Base-by-base conservation (phyloP, 1,284 basidiomycete species). In the Clitocybe nebularis region DNA sequence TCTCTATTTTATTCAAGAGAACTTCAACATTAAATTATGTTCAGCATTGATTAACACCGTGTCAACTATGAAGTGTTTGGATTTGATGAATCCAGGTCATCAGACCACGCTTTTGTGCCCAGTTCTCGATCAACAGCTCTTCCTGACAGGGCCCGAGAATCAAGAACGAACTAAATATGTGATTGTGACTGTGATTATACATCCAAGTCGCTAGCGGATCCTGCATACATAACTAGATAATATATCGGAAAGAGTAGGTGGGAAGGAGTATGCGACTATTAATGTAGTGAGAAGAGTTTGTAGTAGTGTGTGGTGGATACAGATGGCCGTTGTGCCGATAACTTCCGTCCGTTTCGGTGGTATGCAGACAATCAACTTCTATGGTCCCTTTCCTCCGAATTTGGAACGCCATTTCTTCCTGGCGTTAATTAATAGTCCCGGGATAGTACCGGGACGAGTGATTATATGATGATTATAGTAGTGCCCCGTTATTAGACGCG, bases 281-380 rank as follows among this genome's bases (percentile, higher is more conserved):
- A 28, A n/a, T 6, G 16, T 22, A 14, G 30, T 10, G 10, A 29
- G 25, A 7, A 23, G 14, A 9, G 14, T 21, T 25, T 17, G 14
- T 39, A 28, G 22, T 20, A 29, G 33, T 17, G 23, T 29, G 28
- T 22, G 34, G 25, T 45, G 23, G 45, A 47, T 50, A 51, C 45
- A 51, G 36, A 29, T 32, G 22, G 22, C 42, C 34, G 19, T 32
- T 32, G 19, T 32, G 29, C 29, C 29, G 29, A 7, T 14, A 16
- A 32, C 29, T 32, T 32, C 48, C 51, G 51, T 50, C 45, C 46
- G 34, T 48, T 47, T 50, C 44, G 49, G 48, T 23, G 43, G 46
- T 48, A 37, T 44, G 29, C 38, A 36, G 14, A 16, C 21, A 39
- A n/a, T n/a, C 29, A 22, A 14, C 30, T 22, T 45, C 43, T 45